Conservation (phyloP, 257 asterid species). For the Solanum neorickii region DNA sequence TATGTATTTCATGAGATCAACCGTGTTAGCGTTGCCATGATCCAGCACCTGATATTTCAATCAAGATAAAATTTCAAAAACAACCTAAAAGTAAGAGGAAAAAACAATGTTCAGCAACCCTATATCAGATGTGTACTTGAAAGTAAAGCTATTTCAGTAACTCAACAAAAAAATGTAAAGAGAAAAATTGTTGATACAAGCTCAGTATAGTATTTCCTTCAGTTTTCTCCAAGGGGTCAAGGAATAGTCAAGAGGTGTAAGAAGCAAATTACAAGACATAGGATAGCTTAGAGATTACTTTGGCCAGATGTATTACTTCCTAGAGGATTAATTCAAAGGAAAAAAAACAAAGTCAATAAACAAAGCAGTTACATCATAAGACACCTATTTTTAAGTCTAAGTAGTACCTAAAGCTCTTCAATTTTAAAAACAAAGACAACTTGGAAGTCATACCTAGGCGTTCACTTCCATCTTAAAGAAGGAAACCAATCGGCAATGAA, state of each 20-base stretch:
- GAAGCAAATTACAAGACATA: not conserved
- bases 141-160: not conserved
- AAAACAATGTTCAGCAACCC: not conserved
- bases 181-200: not conserved
- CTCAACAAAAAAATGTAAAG: not conserved
- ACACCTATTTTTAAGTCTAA: not conserved
- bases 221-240: not conserved
- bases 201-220: not conserved
- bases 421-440: not conserved
- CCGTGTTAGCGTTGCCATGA: slow-evolving; percentile 29
- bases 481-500: not conserved
- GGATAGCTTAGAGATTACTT: not conserved
- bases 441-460: not conserved
- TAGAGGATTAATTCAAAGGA: not conserved
- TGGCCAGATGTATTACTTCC: not conserved
- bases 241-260: not conserved
- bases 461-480: not conserved
- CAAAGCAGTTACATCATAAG: not conserved
- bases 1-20: slow-evolving; percentile 87
- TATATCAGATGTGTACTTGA: not conserved
- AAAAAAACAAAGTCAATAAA: not conserved
- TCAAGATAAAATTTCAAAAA: not conserved
- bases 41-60: slow-evolving; percentile 35
- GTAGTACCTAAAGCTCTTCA: not conserved
- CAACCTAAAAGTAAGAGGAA: not conserved